Base-by-base conservation (phyloP, 139 green algal genomes). In the Chlamydomonas sp. region DNA sequence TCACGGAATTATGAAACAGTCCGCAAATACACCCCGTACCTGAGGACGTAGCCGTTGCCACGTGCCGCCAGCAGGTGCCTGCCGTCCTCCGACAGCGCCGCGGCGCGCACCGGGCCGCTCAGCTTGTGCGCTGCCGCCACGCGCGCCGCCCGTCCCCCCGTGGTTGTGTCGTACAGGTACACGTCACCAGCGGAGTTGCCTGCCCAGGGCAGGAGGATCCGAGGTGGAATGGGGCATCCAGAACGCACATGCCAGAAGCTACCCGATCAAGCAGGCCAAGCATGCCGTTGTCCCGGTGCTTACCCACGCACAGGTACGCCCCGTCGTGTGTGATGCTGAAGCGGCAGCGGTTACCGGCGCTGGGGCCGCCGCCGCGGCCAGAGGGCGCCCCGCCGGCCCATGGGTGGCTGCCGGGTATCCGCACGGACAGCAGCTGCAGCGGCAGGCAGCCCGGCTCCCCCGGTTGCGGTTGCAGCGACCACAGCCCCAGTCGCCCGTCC, bases 401-500 rank as follows among this genome's bases (percentile, higher is more conserved):
- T 16, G 73, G 31, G 73, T 87, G 83, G 31, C 62, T 81, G 14
- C 83, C 83, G 62, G 83, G 73, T 62, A 87, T 61, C 31, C 83
- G 83, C 62, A 87, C 73, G 8, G 73, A 80, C 62, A 79, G 7
- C 61, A 81, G 66, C 69, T 8, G 2, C 77, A 57, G 77, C 77
- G 4, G 17, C 59, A 12, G 17, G 31, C 7, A 1, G 1, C 73
- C 73, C 73, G 7, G 31, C 73, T 60, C 3, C 31, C 73, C 73
- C 17, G 8, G 66, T 15, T 15, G 66, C 18, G 10, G 69, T 18
- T 5, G 69, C 69, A 18, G 10, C 69, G 10, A 31, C 74, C 10
- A 16, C 74, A 16, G 74, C 74, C 8, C 74, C 88, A 96, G 90
- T 62, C 87, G 82, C 5, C 94, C 94, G 77, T 96, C 93, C 1